Percentiles rank a stretch among this genome's conserved stretches.
Evolutionary conservation across 2,329 filamentous ascomycete genomes (phyloP).

Genomic region (Talaromyces albobiverticillius): DNA sequence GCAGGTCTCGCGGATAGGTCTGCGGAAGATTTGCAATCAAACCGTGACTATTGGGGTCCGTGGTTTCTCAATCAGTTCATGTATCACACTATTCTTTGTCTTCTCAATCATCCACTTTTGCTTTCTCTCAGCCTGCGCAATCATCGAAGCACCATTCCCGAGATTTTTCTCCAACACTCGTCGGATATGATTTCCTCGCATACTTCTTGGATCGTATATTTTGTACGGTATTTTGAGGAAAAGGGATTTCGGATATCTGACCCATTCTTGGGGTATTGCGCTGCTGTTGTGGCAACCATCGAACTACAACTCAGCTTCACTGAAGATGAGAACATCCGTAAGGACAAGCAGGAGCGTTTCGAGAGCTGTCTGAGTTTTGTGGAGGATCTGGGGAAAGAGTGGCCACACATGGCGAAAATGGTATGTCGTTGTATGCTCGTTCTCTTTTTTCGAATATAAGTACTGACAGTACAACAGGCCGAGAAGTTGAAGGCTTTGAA

Average conservation of each 20-base stretch:
- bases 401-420: conserved; percentile 47
- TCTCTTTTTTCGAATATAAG: too few relatives aligned
- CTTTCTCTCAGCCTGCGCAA: conserved; percentile 53
- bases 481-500: conserved; percentile 42
- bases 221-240: conserved; percentile 47
- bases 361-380: conserved; percentile 47
- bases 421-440: too few relatives aligned
- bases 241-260: conserved; percentile 48
- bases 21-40: conserved; percentile 40
- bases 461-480: conserved; percentile 30
- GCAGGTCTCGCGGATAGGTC: conserved; percentile 47
- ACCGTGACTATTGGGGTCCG: conserved; percentile 53
- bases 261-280: conserved; percentile 49
- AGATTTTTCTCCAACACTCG: conserved; percentile 55
- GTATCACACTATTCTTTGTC: conserved; percentile 53
- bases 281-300: conserved; percentile 53
- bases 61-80: conserved; percentile 54
- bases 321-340: conserved; percentile 34
- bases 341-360: conserved; percentile 44
- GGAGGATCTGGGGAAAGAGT: conserved; percentile 38
- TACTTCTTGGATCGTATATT: conserved; percentile 54
- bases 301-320: conserved; percentile 55
- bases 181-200: conserved; percentile 52
- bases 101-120: conserved; percentile 55
- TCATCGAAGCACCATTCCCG: conserved; percentile 52